Conservation (phyloP, 2,329 filamentous ascomycete genomes). For the Colletotrichum costaricense region DNA sequence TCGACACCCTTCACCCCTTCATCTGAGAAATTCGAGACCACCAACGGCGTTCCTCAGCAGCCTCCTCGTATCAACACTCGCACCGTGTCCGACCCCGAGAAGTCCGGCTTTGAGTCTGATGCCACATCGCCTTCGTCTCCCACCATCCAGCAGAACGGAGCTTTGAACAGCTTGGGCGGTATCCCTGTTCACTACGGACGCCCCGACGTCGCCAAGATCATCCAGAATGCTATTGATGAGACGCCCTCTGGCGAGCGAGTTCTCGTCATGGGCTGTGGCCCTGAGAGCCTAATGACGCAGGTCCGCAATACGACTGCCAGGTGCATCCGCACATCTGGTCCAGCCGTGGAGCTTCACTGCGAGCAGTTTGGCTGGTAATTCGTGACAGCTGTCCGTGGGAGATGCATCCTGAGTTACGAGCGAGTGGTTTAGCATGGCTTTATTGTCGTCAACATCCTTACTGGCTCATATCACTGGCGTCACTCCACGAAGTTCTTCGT, state of each 20-base stretch:
- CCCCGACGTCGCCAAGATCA: conserved; percentile 50
- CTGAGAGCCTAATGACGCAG: conserved; percentile 52
- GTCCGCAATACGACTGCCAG: conserved; percentile 54
- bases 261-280: conserved; percentile 60
- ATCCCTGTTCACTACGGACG: conserved; percentile 45
- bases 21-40: conserved; percentile 20
- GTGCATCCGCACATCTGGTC: conserved; percentile 52
- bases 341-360: conserved; percentile 59
- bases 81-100: conserved; percentile 34
- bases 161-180: conserved; percentile 30
- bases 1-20: conserved; percentile 11
- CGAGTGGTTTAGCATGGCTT: neutral
- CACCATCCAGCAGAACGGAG: conserved; percentile 1
- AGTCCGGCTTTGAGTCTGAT: conserved; percentile 38
- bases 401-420: neutral
- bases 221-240: conserved; percentile 45
- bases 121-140: conserved; percentile 25
- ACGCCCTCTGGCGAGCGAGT: conserved; percentile 46
- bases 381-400: neutral
- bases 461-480: neutral
- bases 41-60: conserved; percentile 7
- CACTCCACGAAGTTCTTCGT: neutral
- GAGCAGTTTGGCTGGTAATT: conserved; percentile 59
- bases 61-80: conserved; percentile 30
- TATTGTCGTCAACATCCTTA: neutral